phyloP scores from a whole-genome alignment of 768 basidiomycete species.

The Amanita exitialis region DNA sequence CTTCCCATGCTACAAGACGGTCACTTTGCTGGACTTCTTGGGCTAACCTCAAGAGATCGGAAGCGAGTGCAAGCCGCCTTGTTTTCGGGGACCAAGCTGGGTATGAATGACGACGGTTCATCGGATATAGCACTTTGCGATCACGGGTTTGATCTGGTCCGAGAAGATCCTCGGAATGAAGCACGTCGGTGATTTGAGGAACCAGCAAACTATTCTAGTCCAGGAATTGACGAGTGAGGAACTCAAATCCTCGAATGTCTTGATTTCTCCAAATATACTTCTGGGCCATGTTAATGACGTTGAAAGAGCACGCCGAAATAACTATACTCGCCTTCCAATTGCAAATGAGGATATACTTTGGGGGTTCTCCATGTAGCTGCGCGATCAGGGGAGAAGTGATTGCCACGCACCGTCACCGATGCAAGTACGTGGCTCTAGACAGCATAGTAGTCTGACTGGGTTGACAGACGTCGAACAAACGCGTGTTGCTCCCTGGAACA shows the following conservation, averaged over 20 bases:
- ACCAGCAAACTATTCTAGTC: too few relatives aligned
- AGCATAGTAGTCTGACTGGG: background rate
- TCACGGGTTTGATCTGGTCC: background rate
- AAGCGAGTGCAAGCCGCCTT: background rate
- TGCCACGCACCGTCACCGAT: background rate
- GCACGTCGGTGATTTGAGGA: background rate
- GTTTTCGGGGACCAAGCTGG: background rate
- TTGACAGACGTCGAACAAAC: background rate
- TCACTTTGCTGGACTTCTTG: background rate
- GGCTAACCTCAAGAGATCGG: background rate
- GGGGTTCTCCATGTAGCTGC: background rate
- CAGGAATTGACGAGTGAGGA: background rate
- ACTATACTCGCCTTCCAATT: background rate
- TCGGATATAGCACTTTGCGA: background rate
- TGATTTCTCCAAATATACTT: background rate
- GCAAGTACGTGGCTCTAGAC: background rate
- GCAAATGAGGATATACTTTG: background rate
- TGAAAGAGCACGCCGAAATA: background rate
- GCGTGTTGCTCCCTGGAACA: background rate
- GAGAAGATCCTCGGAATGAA: background rate
- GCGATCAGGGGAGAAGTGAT: background rate
- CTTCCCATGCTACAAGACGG: slow-evolving; percentile 23
- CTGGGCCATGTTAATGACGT: background rate
- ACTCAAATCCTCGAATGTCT: background rate
- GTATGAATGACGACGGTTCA: background rate